Conservation (phyloP, 805 yeast genomes). For the Candida parachauliodes region DNA sequence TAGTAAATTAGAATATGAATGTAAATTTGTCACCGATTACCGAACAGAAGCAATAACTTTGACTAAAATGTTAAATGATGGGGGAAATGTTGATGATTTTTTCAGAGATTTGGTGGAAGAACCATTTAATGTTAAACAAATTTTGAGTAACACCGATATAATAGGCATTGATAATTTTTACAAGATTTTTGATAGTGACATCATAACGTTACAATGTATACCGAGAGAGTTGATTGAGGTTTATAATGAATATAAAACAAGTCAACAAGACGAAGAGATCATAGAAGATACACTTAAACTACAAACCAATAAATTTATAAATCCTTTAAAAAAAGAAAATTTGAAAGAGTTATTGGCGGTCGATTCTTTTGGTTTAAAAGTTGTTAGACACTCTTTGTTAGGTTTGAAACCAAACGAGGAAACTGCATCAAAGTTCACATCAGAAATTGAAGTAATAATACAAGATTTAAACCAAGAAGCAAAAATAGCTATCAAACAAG, state of each 20-base stretch:
- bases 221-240: conserved; percentile 31
- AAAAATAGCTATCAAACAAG: conserved; percentile 1
- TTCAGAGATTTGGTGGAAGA: conserved; percentile 11
- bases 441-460: conserved; percentile 22
- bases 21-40: conserved; percentile 40
- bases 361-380: conserved; percentile 72
- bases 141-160: conserved; percentile 49
- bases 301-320: conserved; percentile 33
- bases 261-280: conserved; percentile 13
- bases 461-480: conserved; percentile 15
- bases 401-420: conserved; percentile 27
- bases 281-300: conserved; percentile 12
- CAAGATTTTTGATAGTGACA: conserved; percentile 24
- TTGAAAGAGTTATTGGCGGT: conserved; percentile 57
- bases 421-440: conserved; percentile 5
- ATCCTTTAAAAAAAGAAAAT: conserved; percentile 15
- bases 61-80: conserved; percentile 30
- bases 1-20: conserved; percentile 21
- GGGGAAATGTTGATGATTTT: conserved; percentile 12
- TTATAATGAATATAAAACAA: conserved; percentile 19
- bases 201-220: conserved; percentile 24
- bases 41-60: conserved; percentile 59
- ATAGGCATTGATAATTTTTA: conserved; percentile 47
- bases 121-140: conserved; percentile 13
- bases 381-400: conserved; percentile 69